Percentiles rank a stretch among this genome's conserved stretches.
Evolutionary conservation across 306 rosid genomes (phyloP).

Genomic region (Pyrus pyrifolia): DNA sequence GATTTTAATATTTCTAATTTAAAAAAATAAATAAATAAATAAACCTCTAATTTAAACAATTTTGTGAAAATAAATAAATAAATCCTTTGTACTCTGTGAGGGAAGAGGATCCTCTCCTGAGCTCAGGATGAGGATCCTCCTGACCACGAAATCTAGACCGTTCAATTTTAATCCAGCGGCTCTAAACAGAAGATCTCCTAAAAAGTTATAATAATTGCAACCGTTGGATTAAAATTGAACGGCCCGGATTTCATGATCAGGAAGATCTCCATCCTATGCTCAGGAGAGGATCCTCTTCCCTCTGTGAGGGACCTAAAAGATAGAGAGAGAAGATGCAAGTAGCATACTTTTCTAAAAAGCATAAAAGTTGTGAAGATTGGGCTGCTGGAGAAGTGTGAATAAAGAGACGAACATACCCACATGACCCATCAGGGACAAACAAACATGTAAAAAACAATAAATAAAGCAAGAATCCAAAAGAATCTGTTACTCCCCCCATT

Average conservation of each 20-base stretch:
- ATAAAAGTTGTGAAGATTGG: constrained; percentile 38
- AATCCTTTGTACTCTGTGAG: neutral
- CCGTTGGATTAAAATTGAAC: too few species aligned
- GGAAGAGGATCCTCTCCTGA: neutral
- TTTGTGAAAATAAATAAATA: neutral
- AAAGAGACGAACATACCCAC: constrained; percentile 38
- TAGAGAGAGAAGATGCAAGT: constrained; percentile 9
- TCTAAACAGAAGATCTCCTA: too few species aligned
- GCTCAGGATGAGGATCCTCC: too few species aligned
- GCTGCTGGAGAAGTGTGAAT: constrained; percentile 30
- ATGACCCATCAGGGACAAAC: constrained; percentile 23
- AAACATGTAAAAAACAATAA: neutral
- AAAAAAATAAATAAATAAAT: too few species aligned
- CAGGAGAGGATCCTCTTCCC: neutral
- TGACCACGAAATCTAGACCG: too few species aligned
- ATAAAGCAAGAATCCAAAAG: constrained; percentile 7
- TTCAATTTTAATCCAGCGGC: too few species aligned
- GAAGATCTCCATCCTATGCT: too few species aligned
- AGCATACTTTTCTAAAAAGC: constrained; percentile 52
- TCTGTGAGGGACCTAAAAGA: neutral
- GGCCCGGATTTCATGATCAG: too few species aligned
- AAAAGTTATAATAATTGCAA: too few species aligned
- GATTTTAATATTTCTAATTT: too few species aligned
- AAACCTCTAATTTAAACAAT: neutral
- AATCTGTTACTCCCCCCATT: constrained; percentile 14